Base-by-base conservation (phyloP, 129 eudicot species). In the Helianthus tuberosus region DNA sequence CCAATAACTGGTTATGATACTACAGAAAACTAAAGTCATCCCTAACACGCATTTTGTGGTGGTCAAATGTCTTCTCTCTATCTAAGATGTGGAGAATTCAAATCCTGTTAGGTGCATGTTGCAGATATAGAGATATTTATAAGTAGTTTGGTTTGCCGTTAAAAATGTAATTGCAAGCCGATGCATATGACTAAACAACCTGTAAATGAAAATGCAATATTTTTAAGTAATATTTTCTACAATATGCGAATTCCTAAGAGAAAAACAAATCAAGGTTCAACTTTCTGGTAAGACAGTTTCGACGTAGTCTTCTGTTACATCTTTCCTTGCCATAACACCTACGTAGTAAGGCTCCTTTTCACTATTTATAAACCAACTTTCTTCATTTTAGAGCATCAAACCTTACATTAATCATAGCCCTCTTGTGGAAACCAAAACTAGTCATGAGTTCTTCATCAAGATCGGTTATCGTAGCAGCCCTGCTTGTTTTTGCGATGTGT, bases 401-500 rank as follows among this genome's bases (percentile, higher is more conserved):
- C 66, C 13, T 12, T 12, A 61, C 10, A 25, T 25, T 3, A 54
- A 67, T 35, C 0, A 39, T 17, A 65, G 35, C 48, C 65, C 46
- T 52, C 49, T 11, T 12, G 4, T 48, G 11, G 5, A 75, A 64
- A 14, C 55, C 13, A 12, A 38, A 74, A 10, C 72, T 20, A 74
- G n/a, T 36, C n/a, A 66, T 75, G 73, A 36, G 69, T n/a, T 13
- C 36, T 4, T 36, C 72, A 17, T 12, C 35, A 48, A 54, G 50
- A 46, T 76, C 68, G 11, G 13, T 67, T 29, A 13, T 16, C 8
- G 20, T 57, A 5, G 41, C 60, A 0, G 52, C 12, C 2, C 57
- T 76, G 44, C 25, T 80, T 10, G 64, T 80, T 8, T 38, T 77
- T 12, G 85, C 64, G 35, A 73, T 80, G 51, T 77, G 65, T 68